Evolutionary conservation across 768 basidiomycete species (phyloP).

Genomic region (Collybia mongolica): DNA sequence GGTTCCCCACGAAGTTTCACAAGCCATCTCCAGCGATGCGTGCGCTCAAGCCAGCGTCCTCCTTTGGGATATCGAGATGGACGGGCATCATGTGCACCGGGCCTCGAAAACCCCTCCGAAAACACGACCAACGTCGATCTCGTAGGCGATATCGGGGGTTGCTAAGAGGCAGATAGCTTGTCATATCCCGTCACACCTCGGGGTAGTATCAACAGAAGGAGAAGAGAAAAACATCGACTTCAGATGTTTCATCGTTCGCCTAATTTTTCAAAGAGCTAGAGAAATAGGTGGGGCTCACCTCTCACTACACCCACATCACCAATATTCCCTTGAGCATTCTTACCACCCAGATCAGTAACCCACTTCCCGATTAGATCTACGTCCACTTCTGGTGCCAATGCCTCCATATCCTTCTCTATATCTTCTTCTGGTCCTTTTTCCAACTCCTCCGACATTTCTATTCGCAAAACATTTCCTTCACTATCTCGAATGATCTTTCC

Average conservation of each 20-base stretch:
- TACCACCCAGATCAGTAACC: conserved; percentile 33
- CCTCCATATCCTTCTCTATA: conserved; percentile 39
- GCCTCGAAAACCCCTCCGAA: conserved; percentile 7
- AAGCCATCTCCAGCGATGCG: neutral
- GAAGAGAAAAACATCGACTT: too few species aligned
- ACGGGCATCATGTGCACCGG: conserved; percentile 13
- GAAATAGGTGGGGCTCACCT: conserved; percentile 26
- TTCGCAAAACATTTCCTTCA: conserved; percentile 67
- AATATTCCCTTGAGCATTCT: conserved; percentile 18
- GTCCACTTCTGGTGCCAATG: conserved; percentile 34
- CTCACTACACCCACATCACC: conserved; percentile 29
- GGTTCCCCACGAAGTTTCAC: neutral
- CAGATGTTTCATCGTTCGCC: too few species aligned
- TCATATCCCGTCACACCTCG: neutral
- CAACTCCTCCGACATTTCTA: conserved; percentile 63
- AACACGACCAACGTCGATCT: conserved; percentile 7
- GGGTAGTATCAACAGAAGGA: neutral
- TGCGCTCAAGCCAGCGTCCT: conserved; percentile 5
- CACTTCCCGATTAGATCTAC: conserved; percentile 32
- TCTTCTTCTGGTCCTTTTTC: conserved; percentile 29
- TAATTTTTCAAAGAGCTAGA: neutral
- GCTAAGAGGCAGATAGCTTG: neutral
- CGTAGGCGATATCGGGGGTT: conserved; percentile 2
- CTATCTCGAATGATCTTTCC: conserved; percentile 84
- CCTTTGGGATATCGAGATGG: neutral